phyloP scores from a whole-genome alignment of 192 early-diverging fungal genomes.

The Entomortierella chlamydospora region DNA sequence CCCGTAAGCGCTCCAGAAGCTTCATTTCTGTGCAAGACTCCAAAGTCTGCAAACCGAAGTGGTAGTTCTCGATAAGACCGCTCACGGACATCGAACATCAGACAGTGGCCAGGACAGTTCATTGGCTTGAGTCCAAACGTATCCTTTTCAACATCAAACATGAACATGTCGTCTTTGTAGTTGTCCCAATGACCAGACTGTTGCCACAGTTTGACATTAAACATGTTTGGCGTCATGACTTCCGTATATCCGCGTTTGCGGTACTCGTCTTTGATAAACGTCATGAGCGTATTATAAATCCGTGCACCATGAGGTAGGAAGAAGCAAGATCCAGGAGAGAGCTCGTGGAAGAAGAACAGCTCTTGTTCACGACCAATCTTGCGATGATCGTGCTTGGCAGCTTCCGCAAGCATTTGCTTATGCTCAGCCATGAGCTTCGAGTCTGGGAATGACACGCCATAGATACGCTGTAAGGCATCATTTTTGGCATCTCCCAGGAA shows the following conservation, averaged over 20 bases:
- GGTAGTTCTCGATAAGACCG: conserved; percentile 97
- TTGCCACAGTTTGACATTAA: conserved; percentile 97
- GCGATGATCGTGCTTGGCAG: conserved; percentile 93
- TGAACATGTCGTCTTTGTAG: conserved; percentile 98
- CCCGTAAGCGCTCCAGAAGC: conserved; percentile 94
- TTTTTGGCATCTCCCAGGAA: conserved; percentile 96
- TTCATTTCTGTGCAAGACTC: conserved; percentile 95
- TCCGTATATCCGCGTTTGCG: conserved; percentile 93
- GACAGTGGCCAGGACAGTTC: conserved; percentile 98
- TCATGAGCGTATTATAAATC: conserved; percentile 94
- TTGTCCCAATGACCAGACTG: conserved; percentile 94
- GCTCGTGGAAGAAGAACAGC: conserved; percentile 97
- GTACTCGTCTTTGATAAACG: conserved; percentile 90
- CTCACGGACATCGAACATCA: conserved; percentile 94
- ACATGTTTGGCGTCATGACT: conserved; percentile 98
- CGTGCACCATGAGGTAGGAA: conserved; percentile 94
- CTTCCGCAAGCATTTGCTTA: conserved; percentile 94
- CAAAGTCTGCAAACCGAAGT: conserved; percentile 98
- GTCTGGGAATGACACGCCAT: conserved; percentile 99
- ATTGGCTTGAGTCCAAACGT: conserved; percentile 98
- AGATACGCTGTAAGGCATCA: conserved; percentile 97
- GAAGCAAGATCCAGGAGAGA: conserved; percentile 93
- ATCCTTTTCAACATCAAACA: conserved; percentile 94
- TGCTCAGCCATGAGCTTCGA: conserved; percentile 94
- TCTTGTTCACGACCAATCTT: conserved; percentile 98